These are phyloP conservation scores for Mortierella sp. DNA, from an alignment of 371 early-diverging fungal genomes.

Conservation along the genomic window DNA sequence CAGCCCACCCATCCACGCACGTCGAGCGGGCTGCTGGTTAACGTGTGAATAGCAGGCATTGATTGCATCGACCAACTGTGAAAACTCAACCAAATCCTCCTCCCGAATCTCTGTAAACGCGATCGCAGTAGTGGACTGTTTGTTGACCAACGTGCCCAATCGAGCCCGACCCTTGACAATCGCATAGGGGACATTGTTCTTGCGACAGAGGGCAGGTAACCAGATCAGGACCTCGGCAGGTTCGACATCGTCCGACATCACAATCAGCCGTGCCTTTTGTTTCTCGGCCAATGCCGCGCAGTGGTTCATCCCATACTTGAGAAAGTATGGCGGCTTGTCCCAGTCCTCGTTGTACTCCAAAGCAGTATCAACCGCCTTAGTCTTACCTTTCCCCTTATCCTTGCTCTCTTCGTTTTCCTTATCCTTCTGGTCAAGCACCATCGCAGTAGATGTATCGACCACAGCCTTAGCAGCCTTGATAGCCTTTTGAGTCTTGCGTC, in stretches of 20 bases:
- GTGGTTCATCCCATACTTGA: conserved; percentile 99
- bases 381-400: background rate
- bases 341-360: background rate
- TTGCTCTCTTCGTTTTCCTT: too few relatives aligned
- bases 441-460: too few relatives aligned
- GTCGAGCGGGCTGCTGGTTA: background rate
- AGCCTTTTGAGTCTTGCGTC: background rate
- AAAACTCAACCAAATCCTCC: conserved; percentile 92
- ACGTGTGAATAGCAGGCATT: conserved; percentile 74
- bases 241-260: conserved; percentile 99
- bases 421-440: background rate
- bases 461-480: background rate
- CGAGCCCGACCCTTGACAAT: conserved; percentile 97
- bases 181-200: conserved; percentile 98
- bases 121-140: conserved; percentile 97
- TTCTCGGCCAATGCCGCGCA: conserved; percentile 94
- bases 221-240: conserved; percentile 98
- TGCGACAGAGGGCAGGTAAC: conserved; percentile 99
- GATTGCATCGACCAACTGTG: conserved; percentile 85
- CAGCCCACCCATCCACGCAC: background rate
- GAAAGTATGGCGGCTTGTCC: conserved; percentile 85
- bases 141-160: conserved; percentile 98
- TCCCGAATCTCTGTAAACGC: conserved; percentile 93
- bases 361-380: background rate
- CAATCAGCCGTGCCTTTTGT: conserved; percentile 97